A percentile compares a stretch with the other conserved stretches of the same genome.
phyloP scores from a whole-genome alignment of 495 filamentous ascomycete genomes.

The Bryoglossum gracile region DNA sequence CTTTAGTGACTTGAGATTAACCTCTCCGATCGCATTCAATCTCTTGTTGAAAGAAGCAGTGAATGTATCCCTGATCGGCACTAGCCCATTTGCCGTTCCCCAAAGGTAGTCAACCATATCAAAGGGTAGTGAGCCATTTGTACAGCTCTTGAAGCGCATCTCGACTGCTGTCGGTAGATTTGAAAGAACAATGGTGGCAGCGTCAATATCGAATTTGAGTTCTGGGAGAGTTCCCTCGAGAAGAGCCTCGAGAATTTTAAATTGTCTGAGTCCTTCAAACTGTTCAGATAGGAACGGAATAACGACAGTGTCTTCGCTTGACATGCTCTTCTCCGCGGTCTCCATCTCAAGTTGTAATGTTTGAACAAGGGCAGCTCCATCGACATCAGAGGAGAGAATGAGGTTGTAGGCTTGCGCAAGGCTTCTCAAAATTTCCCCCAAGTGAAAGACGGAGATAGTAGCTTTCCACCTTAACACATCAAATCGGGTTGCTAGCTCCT shows the following conservation, averaged over 20 bases:
- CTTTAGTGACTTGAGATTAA: slow-evolving; percentile 52
- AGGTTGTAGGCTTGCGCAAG: slow-evolving; percentile 43
- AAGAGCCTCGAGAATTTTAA: background rate
- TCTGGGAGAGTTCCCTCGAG: background rate
- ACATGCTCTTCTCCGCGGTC: slow-evolving; percentile 41
- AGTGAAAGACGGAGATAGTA: slow-evolving; percentile 34
- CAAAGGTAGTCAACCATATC: slow-evolving; percentile 38
- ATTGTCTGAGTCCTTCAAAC: slow-evolving; percentile 43
- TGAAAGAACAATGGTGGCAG: slow-evolving; percentile 35
- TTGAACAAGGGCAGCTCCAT: slow-evolving; percentile 38
- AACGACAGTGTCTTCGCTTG: slow-evolving; percentile 32
- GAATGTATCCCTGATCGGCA: slow-evolving; percentile 46
- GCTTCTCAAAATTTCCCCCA: slow-evolving; percentile 41
- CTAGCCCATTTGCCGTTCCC: slow-evolving; percentile 26
- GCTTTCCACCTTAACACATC: slow-evolving; percentile 53
- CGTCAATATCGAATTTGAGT: slow-evolving; percentile 5
- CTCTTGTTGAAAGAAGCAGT: slow-evolving; percentile 50
- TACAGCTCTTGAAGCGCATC: slow-evolving; percentile 37
- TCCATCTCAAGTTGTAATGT: slow-evolving; percentile 51
- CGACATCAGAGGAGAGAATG: slow-evolving; percentile 36
- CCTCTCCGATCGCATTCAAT: slow-evolving; percentile 43
- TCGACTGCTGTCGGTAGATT: slow-evolving; percentile 35
- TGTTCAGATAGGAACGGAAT: slow-evolving; percentile 59
- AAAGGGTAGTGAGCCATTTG: slow-evolving; percentile 29
- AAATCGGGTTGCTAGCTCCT: slow-evolving; percentile 66